A percentile compares a stretch with the other conserved stretches of the same genome.
Evolutionary conservation across 192 early-diverging fungal genomes (phyloP).

Genomic region (Podila minutissima): DNA sequence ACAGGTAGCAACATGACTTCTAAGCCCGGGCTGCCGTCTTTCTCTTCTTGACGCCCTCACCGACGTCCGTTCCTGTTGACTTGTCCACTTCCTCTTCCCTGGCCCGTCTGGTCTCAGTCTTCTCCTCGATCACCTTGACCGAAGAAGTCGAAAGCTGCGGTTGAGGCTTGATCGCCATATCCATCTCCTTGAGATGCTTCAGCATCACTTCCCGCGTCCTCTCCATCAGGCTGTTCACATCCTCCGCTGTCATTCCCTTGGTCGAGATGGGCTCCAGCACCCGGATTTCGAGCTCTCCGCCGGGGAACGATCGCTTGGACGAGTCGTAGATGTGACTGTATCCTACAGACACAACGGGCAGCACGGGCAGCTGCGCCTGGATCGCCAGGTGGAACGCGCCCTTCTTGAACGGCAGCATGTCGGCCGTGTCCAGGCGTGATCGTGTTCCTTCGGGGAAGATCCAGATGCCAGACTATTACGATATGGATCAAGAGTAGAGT

Average conservation of each 20-base stretch:
- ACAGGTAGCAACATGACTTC: too few species aligned
- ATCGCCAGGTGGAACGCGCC: conserved; percentile 95
- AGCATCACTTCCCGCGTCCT: conserved; percentile 62
- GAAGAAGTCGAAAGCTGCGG: neutral
- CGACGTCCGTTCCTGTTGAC: too few species aligned
- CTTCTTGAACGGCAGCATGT: conserved; percentile 94
- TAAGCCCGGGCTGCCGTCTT: too few species aligned
- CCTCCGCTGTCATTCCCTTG: conserved; percentile 46
- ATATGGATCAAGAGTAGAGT: neutral
- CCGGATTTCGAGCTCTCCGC: conserved; percentile 66
- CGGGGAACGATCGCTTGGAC: conserved; percentile 56
- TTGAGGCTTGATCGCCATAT: neutral
- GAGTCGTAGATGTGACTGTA: conserved; percentile 69
- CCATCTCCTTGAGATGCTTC: conserved; percentile 60
- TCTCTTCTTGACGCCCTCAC: too few species aligned
- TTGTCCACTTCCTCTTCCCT: too few species aligned
- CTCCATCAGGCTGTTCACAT: conserved; percentile 58
- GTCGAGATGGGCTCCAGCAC: conserved; percentile 65
- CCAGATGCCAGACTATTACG: conserved; percentile 69
- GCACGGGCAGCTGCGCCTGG: conserved; percentile 84
- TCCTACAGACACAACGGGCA: conserved; percentile 88
- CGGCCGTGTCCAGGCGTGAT: conserved; percentile 71
- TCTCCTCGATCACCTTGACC: neutral
- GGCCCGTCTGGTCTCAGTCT: too few species aligned
- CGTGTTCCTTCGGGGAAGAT: conserved; percentile 96